Conservation (phyloP, 202 grass and related monocot species). For the Carex sylvatica region DNA sequence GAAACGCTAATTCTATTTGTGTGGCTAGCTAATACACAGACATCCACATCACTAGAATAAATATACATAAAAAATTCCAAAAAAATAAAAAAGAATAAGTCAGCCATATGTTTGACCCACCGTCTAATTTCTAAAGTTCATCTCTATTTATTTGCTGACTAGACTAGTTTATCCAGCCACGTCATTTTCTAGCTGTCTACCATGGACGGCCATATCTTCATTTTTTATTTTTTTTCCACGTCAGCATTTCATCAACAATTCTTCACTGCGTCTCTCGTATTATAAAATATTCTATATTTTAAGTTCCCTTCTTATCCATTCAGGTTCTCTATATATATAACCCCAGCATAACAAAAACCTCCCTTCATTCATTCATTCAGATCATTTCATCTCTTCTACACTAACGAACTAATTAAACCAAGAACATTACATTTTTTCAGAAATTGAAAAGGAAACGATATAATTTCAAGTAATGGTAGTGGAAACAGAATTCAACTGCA, state of each 20-base stretch:
- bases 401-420: neutral
- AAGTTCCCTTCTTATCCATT: neutral
- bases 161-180: constrained; percentile 16
- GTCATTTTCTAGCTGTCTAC: neutral
- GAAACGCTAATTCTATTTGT: neutral
- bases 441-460: neutral
- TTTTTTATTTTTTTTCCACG: neutral
- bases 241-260: neutral
- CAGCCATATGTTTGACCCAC: neutral
- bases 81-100: neutral
- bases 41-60: neutral
- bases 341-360: neutral
- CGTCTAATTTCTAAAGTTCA: neutral
- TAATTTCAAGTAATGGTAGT: constrained; percentile 1
- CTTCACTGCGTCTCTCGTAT: neutral
- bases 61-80: neutral
- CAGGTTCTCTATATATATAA: constrained; percentile 1
- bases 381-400: neutral
- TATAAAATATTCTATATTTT: neutral
- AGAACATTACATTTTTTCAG: neutral
- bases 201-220: neutral
- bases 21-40: neutral
- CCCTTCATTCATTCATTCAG: neutral
- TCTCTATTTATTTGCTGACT: constrained; percentile 20
- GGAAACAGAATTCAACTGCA: neutral